A percentile compares a stretch with the other conserved stretches of the same genome.
Evolutionary conservation across 2,329 filamentous ascomycete species (phyloP).

Genomic region (Alternaria gaisen): DNA sequence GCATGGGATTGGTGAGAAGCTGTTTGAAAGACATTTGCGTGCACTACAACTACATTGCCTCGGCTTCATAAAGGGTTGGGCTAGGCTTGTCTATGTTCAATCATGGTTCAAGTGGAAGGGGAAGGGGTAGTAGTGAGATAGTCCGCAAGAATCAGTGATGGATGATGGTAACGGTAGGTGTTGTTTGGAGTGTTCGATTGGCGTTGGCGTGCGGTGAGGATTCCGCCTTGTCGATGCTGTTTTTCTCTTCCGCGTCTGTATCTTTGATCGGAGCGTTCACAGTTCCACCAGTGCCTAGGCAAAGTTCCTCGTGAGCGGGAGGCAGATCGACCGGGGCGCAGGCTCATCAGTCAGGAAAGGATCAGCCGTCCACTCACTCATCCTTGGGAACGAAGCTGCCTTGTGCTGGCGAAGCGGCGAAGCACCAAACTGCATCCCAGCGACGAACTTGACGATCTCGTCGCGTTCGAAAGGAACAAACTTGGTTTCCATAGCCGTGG

Average conservation of each 20-base stretch:
- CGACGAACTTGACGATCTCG: not conserved
- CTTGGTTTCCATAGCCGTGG: not conserved
- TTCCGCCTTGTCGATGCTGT: not conserved
- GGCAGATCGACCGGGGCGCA: not conserved
- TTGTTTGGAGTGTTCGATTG: not conserved
- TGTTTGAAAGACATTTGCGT: not conserved
- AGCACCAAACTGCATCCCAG: constrained; percentile 1
- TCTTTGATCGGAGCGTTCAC: not conserved
- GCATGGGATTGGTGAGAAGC: constrained; percentile 6
- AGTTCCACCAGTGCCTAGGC: not conserved
- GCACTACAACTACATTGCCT: not conserved
- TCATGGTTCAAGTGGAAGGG: not conserved
- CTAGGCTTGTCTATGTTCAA: not conserved
- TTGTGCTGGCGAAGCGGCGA: not conserved
- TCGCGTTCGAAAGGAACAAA: not conserved
- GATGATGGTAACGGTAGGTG: not conserved
- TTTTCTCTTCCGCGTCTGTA: not conserved
- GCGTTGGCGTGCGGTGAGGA: not conserved
- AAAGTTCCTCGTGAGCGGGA: constrained; percentile 4
- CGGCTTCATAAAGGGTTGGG: not conserved
- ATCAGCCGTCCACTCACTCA: not conserved
- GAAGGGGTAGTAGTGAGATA: not conserved
- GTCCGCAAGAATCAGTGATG: not conserved
- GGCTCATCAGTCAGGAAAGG: constrained; percentile 3
- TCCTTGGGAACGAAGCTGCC: not conserved